phyloP scores from a whole-genome alignment of 163 green algal genomes.

The Smithsoniella earleae region DNA sequence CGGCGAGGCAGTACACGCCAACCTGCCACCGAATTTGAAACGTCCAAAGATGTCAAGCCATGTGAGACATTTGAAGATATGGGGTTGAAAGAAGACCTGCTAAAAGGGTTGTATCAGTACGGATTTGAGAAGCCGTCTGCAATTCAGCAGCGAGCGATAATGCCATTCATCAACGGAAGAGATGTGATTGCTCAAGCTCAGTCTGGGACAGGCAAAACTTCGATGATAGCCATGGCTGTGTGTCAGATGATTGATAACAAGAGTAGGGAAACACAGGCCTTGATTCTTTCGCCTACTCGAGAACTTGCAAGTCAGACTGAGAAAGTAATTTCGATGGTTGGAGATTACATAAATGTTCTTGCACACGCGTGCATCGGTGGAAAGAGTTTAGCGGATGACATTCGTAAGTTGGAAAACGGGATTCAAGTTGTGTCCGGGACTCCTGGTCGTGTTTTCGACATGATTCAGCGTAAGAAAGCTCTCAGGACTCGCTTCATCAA shows the following conservation, averaged over 20 bases:
- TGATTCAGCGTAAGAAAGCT: slow-evolving; percentile 80
- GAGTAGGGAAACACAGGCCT: slow-evolving; percentile 72
- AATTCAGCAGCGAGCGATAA: slow-evolving; percentile 95
- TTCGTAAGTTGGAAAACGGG: slow-evolving; percentile 84
- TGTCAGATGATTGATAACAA: slow-evolving; percentile 82
- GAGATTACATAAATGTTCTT: slow-evolving; percentile 87
- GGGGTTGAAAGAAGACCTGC: slow-evolving; percentile 81
- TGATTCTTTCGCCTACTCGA: slow-evolving; percentile 91
- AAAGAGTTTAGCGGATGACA: slow-evolving; percentile 85
- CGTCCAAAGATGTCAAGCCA: slow-evolving; percentile 72
- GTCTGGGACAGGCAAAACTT: slow-evolving; percentile 95
- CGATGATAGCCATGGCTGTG: slow-evolving; percentile 82
- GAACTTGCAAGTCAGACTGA: slow-evolving; percentile 94
- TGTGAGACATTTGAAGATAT: slow-evolving; percentile 81
- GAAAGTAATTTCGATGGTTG: slow-evolving; percentile 82
- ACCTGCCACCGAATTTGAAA: slow-evolving; percentile 75
- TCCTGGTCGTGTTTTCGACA: slow-evolving; percentile 94
- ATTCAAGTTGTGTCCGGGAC: slow-evolving; percentile 92
- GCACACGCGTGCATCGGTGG: slow-evolving; percentile 86
- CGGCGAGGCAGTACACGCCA: too few relatives aligned
- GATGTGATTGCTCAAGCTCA: slow-evolving; percentile 97
- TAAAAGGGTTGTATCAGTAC: slow-evolving; percentile 91
- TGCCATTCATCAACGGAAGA: slow-evolving; percentile 79
- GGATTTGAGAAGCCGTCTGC: slow-evolving; percentile 97
- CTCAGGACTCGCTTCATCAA: slow-evolving; percentile 68